Conservation (phyloP, 1,284 basidiomycete genomes). For the Boletellus deceptivus region DNA sequence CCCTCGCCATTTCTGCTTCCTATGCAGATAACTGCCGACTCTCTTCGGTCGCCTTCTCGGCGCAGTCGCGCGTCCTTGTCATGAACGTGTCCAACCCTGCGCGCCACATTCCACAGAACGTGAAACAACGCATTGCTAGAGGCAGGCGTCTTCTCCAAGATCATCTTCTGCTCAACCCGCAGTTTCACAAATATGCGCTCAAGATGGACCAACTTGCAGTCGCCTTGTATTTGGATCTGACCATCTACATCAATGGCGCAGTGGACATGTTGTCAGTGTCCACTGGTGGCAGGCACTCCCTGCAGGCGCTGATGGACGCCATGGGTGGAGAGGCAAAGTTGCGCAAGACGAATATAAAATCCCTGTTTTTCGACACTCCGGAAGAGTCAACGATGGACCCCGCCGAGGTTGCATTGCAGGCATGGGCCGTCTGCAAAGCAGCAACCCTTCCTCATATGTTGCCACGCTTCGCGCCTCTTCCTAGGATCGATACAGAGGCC, state of each 20-base stretch:
- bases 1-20: conserved; percentile 39
- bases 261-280: conserved; percentile 45
- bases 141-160: conserved; percentile 30
- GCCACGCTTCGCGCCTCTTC: conserved; percentile 10
- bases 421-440: conserved; percentile 44
- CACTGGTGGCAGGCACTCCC: conserved; percentile 29
- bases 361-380: conserved; percentile 38
- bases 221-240: conserved; percentile 41
- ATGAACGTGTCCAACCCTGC: conserved; percentile 27
- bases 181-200: conserved; percentile 39
- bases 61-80: conserved; percentile 32
- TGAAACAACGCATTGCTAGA: conserved; percentile 17
- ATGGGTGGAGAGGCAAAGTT: conserved; percentile 38
- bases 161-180: conserved; percentile 31
- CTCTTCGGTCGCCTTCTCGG: conserved; percentile 38
- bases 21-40: conserved; percentile 37
- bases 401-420: conserved; percentile 36
- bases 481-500: conserved; percentile 22
- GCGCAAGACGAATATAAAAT: conserved; percentile 30
- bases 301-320: conserved; percentile 37
- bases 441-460: conserved; percentile 24
- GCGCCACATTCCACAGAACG: conserved; percentile 1
- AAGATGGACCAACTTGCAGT: conserved; percentile 44
- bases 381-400: conserved; percentile 16
- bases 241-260: conserved; percentile 38